These are phyloP conservation scores for Paracamarosporium sp. DNA, from an alignment of 2,329 filamentous ascomycete genomes.

Conservation along the genomic window DNA sequence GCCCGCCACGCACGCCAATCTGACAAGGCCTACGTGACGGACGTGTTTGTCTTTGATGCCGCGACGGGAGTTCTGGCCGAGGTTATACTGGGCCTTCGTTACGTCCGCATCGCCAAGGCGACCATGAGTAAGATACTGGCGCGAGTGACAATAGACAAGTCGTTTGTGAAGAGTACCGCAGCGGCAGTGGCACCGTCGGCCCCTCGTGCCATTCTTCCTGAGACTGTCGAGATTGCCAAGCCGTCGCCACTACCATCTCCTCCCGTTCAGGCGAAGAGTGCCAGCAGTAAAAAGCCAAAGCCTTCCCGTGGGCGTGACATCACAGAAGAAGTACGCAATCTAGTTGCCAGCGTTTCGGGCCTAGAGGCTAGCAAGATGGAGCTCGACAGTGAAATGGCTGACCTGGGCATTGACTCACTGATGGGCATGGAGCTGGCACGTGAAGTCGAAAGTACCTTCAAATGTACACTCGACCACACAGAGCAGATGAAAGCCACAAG, in stretches of 20 bases:
- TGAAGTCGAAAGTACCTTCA: constrained; percentile 31
- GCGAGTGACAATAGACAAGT: not conserved
- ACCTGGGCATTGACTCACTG: constrained; percentile 50
- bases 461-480: constrained; percentile 9
- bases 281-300: not conserved
- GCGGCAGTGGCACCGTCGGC: not conserved
- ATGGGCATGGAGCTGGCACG: constrained; percentile 43
- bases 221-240: not conserved
- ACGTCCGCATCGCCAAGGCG: constrained; percentile 27
- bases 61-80: constrained; percentile 29
- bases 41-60: constrained; percentile 45
- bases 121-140: constrained; percentile 19
- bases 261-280: not conserved
- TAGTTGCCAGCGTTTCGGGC: constrained; percentile 18
- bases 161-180: not conserved
- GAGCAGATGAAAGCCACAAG: not conserved
- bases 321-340: not conserved
- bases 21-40: constrained; percentile 30
- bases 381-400: constrained; percentile 29
- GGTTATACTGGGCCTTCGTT: constrained; percentile 41
- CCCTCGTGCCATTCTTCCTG: not conserved
- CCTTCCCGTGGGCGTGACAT: not conserved
- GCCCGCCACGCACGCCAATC: constrained; percentile 27
- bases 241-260: not conserved
- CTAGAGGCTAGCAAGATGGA: constrained; percentile 23